A percentile compares a stretch with the other conserved stretches of the same genome.
Conservation (phyloP, 83 land plant species). For the Thuja plicata region DNA sequence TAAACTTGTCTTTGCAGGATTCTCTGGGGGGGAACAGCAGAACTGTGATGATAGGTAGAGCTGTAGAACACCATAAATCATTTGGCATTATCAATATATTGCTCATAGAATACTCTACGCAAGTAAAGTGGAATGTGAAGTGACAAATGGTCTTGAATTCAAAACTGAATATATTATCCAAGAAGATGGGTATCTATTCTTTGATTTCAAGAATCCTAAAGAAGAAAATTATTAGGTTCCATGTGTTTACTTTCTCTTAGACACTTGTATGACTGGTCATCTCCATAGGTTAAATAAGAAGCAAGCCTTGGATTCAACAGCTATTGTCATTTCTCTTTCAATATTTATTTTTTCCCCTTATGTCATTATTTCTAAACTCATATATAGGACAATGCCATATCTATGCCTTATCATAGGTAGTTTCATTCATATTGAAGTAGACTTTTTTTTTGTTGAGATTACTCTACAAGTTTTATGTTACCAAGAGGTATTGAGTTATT, state of each 20-base stretch:
- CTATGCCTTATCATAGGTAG: neutral
- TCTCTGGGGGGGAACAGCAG: constrained; percentile 99
- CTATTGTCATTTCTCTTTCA: neutral
- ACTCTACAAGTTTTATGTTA: neutral
- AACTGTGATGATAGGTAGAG: constrained; percentile 97
- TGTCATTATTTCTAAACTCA: constrained; percentile 1
- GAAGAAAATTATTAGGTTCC: neutral
- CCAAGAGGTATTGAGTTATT: neutral
- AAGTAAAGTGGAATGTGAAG: neutral
- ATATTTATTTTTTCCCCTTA: neutral
- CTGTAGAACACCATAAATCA: neutral
- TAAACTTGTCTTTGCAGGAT: constrained; percentile 62
- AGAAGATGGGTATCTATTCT: neutral
- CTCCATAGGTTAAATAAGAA: neutral
- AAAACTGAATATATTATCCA: neutral
- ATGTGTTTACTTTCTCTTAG: neutral
- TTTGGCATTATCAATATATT: neutral
- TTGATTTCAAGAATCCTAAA: neutral
- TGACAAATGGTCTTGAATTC: neutral
- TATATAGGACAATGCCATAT: neutral
- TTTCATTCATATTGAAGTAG: neutral
- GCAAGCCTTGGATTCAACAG: neutral
- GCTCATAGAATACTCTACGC: neutral
- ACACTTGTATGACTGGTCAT: neutral
- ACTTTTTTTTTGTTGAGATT: neutral